Percentiles rank a stretch among this genome's conserved stretches.
Conservation (phyloP, 768 basidiomycete species). For the Naematelia encephala region DNA sequence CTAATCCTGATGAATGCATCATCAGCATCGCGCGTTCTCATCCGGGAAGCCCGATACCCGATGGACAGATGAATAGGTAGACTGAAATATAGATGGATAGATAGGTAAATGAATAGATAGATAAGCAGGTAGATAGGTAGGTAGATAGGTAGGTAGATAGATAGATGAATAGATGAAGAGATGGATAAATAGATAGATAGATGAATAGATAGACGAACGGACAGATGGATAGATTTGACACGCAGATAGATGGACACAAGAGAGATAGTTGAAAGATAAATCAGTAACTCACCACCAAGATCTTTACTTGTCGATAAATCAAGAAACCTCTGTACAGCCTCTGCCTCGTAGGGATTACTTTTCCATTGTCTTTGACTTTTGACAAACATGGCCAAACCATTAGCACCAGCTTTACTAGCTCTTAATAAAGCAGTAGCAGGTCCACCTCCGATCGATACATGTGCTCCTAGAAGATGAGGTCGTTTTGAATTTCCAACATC, state of each 20-base stretch:
- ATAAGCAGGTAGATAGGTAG: no score
- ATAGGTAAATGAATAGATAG: no score
- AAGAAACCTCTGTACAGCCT: constrained; percentile 62
- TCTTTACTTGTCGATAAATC: constrained; percentile 57
- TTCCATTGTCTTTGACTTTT: constrained; percentile 82
- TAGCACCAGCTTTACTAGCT: constrained; percentile 71
- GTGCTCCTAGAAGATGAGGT: constrained; percentile 61
- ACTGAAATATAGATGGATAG: no score
- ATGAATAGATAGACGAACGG: no score
- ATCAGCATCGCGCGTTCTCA: neutral
- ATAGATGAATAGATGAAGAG: no score
- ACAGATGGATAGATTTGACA: neutral
- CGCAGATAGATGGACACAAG: neutral
- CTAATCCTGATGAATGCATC: constrained; percentile 54
- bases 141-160: no score
- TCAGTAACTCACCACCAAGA: constrained; percentile 34
- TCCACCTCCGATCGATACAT: constrained; percentile 77
- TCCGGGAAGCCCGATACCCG: neutral
- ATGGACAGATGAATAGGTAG: no score
- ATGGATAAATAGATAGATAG: no score
- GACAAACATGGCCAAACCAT: constrained; percentile 75
- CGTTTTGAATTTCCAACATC: constrained; percentile 5
- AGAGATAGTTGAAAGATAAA: neutral
- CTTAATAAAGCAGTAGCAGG: constrained; percentile 70
- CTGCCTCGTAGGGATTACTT: constrained; percentile 59